phyloP scores from a whole-genome alignment of 2,329 filamentous ascomycete species.

The Penicillium sp. region DNA sequence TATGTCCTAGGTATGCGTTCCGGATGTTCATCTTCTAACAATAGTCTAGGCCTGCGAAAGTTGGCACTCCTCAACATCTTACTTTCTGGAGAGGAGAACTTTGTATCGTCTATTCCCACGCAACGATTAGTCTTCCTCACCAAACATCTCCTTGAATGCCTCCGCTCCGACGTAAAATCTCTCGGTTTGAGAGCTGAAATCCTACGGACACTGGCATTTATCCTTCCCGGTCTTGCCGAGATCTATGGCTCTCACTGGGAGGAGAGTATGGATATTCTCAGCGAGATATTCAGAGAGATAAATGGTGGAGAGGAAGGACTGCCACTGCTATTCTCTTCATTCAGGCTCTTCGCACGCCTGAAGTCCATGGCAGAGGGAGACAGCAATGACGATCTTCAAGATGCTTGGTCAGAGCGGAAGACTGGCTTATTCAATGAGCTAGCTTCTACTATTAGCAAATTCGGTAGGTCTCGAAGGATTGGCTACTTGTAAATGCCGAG shows the following conservation, averaged over 20 bases:
- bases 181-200: conserved; percentile 40
- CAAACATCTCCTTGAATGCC: conserved; percentile 73
- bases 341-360: conserved; percentile 69
- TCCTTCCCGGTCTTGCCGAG: conserved; percentile 74
- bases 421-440: conserved; percentile 60
- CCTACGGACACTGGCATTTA: conserved; percentile 48
- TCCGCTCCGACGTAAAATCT: conserved; percentile 60
- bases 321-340: conserved; percentile 68
- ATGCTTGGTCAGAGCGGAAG: conserved; percentile 67
- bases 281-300: conserved; percentile 58
- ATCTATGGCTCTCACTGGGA: conserved; percentile 91
- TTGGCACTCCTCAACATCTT: conserved; percentile 59
- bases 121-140: conserved; percentile 80
- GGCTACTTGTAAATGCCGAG: not conserved
- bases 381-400: conserved; percentile 81
- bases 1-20: conserved; percentile 23
- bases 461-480: conserved; percentile 34
- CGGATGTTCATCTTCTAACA: conserved; percentile 13
- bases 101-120: conserved; percentile 50
- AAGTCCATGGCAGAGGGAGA: conserved; percentile 55
- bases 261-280: conserved; percentile 60
- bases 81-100: conserved; percentile 50
- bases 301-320: conserved; percentile 53
- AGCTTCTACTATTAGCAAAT: conserved; percentile 42
- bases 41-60: conserved; percentile 46